Evolutionary conservation across 139 green algal species (phyloP).

Genomic region (Coccomyxa sp.): DNA sequence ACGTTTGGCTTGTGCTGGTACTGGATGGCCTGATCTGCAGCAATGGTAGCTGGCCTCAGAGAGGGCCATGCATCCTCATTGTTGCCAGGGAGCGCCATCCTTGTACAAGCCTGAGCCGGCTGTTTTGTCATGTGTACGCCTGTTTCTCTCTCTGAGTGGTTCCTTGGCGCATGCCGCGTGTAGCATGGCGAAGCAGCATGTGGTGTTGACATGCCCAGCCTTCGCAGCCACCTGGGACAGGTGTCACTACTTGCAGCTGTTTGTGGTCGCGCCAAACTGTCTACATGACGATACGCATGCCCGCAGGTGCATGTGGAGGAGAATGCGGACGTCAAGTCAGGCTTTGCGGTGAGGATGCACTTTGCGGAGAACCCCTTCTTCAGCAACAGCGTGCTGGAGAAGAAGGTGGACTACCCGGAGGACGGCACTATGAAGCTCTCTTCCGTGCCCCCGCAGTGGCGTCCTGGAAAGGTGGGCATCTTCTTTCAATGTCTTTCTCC

Average conservation of each 20-base stretch:
- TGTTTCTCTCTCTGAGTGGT: not conserved
- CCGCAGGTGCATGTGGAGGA: conserved; percentile 53
- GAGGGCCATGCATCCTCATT: too few species aligned
- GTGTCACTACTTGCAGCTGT: not conserved
- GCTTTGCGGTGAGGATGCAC: conserved; percentile 53
- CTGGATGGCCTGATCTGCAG: too few species aligned
- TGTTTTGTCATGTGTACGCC: too few species aligned
- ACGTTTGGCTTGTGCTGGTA: too few species aligned
- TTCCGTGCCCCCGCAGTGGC: conserved; percentile 29
- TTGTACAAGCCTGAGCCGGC: too few species aligned
- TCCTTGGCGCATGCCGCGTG: not conserved
- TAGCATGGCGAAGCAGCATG: not conserved
- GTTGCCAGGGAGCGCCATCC: too few species aligned
- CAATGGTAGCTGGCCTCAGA: too few species aligned
- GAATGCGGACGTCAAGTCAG: conserved; percentile 63
- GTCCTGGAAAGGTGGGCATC: conserved; percentile 27
- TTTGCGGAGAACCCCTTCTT: conserved; percentile 63
- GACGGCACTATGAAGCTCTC: conserved; percentile 34
- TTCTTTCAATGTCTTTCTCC: not conserved
- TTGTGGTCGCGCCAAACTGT: not conserved
- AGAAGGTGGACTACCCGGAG: conserved; percentile 40
- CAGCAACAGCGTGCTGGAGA: conserved; percentile 33
- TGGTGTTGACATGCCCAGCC: not conserved
- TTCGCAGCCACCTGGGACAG: not conserved
- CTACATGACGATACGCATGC: conserved; percentile 3